Conservation (phyloP, 2,329 filamentous ascomycete genomes). For the Sarocladium kiliense region DNA sequence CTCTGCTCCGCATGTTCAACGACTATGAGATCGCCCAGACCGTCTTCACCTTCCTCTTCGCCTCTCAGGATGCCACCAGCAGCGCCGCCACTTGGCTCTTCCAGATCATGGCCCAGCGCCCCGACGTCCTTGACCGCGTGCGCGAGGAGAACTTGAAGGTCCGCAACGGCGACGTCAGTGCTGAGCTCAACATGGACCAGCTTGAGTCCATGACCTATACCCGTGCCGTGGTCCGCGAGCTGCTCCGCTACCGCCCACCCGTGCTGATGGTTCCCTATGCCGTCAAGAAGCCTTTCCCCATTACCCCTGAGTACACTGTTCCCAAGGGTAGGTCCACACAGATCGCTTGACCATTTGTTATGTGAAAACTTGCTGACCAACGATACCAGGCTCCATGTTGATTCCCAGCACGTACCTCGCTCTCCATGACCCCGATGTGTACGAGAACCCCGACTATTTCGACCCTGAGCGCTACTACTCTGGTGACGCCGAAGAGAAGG, state of each 20-base stretch:
- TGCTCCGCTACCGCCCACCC: conserved; percentile 88
- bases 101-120: conserved; percentile 87
- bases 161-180: conserved; percentile 69
- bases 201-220: conserved; percentile 88
- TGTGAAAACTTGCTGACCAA: neutral
- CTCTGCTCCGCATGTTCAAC: conserved; percentile 78
- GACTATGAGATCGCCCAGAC: conserved; percentile 92
- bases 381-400: conserved; percentile 71
- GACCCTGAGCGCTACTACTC: conserved; percentile 89
- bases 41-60: conserved; percentile 93
- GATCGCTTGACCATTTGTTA: neutral
- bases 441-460: conserved; percentile 82
- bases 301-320: conserved; percentile 82
- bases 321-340: conserved; percentile 61
- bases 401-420: conserved; percentile 88
- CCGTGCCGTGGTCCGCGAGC: conserved; percentile 84
- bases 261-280: conserved; percentile 96
- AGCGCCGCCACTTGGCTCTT: conserved; percentile 93
- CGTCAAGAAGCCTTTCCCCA: conserved; percentile 91
- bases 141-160: conserved; percentile 82
- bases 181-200: conserved; percentile 72
- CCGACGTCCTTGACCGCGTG: conserved; percentile 84
- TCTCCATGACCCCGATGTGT: conserved; percentile 87
- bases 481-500: conserved; percentile 80
- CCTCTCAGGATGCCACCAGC: conserved; percentile 94